Percentiles rank a stretch among this genome's conserved stretches.
Evolutionary conservation across 2,329 filamentous ascomycete species (phyloP).

Genomic region (Ceratocystis albifundus): DNA sequence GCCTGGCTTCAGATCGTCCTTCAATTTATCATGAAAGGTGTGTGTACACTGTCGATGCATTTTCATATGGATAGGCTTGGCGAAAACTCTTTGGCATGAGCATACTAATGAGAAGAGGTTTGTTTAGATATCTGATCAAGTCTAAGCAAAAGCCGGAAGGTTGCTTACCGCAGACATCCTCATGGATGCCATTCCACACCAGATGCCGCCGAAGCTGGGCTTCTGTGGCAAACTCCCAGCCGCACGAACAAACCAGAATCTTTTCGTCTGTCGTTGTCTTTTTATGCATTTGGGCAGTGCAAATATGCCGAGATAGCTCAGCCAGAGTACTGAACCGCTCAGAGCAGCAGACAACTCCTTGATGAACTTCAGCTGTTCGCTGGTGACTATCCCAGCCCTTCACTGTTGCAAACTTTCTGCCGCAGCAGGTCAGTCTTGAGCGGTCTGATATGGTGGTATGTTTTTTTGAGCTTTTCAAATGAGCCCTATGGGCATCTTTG

Average conservation of each 20-base stretch:
- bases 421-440: neutral
- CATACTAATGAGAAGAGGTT: neutral
- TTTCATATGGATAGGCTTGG: neutral
- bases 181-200: neutral
- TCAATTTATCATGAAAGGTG: fast-evolving
- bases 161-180: neutral
- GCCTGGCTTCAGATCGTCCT: neutral
- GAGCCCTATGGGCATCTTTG: neutral
- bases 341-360: neutral
- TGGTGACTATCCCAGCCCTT: neutral
- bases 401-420: neutral
- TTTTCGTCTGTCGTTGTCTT: neutral
- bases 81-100: neutral
- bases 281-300: neutral
- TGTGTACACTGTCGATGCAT: neutral
- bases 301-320: neutral
- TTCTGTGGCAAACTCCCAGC: neutral
- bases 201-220: neutral
- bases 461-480: neutral
- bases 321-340: neutral
- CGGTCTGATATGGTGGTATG: neutral
- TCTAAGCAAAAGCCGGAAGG: neutral
- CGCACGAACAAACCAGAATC: neutral
- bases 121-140: neutral
- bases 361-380: neutral